A percentile compares a stretch with the other conserved stretches of the same genome.
These are phyloP conservation scores for Xylaria sp. DNA, from an alignment of 2,329 filamentous ascomycete genomes.

Conservation along the genomic window DNA sequence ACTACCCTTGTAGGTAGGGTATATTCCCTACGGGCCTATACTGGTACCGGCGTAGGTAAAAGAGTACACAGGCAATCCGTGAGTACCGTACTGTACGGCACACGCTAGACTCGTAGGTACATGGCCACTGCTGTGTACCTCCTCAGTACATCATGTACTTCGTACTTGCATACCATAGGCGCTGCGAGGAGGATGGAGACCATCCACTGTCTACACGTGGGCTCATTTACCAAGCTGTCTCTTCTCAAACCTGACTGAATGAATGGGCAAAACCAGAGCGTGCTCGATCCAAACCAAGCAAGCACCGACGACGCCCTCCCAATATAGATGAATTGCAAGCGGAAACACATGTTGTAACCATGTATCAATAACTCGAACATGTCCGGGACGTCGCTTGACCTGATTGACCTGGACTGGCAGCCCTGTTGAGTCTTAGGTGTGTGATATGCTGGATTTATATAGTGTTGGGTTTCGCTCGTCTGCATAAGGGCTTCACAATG, in stretches of 20 bases:
- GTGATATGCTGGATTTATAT: neutral
- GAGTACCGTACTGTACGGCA: too few relatives aligned
- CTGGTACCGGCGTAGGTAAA: neutral
- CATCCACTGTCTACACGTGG: conserved; percentile 7
- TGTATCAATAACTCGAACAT: too few relatives aligned
- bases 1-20: too few relatives aligned
- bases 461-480: too few relatives aligned
- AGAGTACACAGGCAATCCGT: neutral
- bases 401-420: neutral
- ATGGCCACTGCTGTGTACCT: neutral
- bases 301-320: too few relatives aligned
- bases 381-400: too few relatives aligned
- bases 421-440: conserved; percentile 8
- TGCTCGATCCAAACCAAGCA: neutral
- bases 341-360: too few relatives aligned
- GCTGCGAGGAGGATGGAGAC: conserved; percentile 8
- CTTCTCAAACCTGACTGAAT: conserved; percentile 18
- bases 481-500: too few relatives aligned
- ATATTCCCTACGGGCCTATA: too few relatives aligned
- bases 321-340: too few relatives aligned
- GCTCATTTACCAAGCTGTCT: conserved; percentile 27
- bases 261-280: conserved; percentile 11
- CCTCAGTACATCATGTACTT: neutral
- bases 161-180: neutral
- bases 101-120: too few relatives aligned